Evolutionary conservation across 108 stramenopile species (phyloP), one percentile per base, ranked within the genome.

Genomic region (Nitzschia sp.): DNA sequence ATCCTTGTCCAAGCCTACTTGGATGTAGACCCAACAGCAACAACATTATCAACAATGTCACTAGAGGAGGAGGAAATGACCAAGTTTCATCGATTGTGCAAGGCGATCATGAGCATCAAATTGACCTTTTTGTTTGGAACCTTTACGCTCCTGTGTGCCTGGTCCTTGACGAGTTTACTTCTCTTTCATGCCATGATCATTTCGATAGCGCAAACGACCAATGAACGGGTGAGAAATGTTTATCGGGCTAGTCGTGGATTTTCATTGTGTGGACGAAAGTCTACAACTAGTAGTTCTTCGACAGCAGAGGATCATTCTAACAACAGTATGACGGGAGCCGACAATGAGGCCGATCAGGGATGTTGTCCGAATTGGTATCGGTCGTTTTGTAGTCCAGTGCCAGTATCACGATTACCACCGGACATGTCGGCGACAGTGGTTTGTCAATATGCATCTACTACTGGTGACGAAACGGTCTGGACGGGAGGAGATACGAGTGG

Each of bases 161-260:
- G 92, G 92, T 87, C 88, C 22, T 63, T 93, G 45, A 64, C 76
- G 22, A 81, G 84, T 19, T 62, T 93, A 23, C 69, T 86, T 8
- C 80, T 69, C 59, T 93, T 87, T 64, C 92, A 93, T 75, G 89
- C 75, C 36, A 64, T 90, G 60, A 81, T 93, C 41, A 85, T 93
- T 57, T 80, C 85, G 1, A 50, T 86, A 27, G 89, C 83, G 17
- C 89, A 93, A 77, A 93, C 92, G 9, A 93, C 92, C 64, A 93
- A 93, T 63, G 92, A 93, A 71, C 52, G 85, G 15, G 92, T 93
- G 1, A 72, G 92, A 19, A 84, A 82, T 21, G 89, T 93, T 9
- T 93, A 87, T 80, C 77, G 81, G 34, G 73, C 71, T 45, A 84
- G 83, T 21, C 17, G 15, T 3, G 13, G 13, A 6, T 21, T 21